These are phyloP conservation scores for Gleditsia sinensis DNA, from an alignment of 306 rosid genomes.

Conservation along the genomic window DNA sequence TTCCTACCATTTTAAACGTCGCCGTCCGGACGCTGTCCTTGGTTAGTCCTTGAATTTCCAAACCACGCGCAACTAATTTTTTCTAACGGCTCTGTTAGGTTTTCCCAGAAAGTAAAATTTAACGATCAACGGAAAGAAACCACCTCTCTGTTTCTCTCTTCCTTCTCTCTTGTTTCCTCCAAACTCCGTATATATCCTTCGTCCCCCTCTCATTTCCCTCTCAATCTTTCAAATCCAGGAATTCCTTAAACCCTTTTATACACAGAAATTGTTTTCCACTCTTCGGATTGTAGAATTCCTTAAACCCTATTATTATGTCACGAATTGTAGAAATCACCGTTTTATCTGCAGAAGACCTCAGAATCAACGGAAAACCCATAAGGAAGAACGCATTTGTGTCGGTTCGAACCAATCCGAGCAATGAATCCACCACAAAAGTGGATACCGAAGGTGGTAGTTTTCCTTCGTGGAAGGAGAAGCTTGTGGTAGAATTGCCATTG, in stretches of 20 bases:
- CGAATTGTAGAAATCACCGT: constrained; percentile 55
- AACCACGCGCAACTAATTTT: background rate
- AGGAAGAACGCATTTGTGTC: constrained; percentile 52
- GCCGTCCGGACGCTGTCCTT: background rate
- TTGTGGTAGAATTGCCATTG: constrained; percentile 51
- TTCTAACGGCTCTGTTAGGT: background rate
- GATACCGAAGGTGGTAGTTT: constrained; percentile 52
- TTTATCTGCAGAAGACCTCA: constrained; percentile 56
- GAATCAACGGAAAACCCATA: constrained; percentile 37
- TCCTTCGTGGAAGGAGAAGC: constrained; percentile 64
- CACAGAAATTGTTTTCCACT: background rate
- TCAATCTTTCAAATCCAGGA: background rate
- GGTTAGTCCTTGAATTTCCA: background rate
- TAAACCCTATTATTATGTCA: background rate
- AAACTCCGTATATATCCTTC: background rate
- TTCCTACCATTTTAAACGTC: constrained; percentile 5
- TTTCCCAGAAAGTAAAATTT: background rate
- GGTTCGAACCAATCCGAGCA: constrained; percentile 39
- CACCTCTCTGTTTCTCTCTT: constrained; percentile 38
- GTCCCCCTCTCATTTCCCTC: background rate
- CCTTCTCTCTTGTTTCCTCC: constrained; percentile 40
- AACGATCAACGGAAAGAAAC: constrained; percentile 21
- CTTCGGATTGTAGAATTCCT: background rate
- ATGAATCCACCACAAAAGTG: constrained; percentile 18
- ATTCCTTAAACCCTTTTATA: too few relatives aligned